phyloP scores from a whole-genome alignment of 2,329 filamentous ascomycete species.

The Magnaporthiopsis rhizophila region DNA sequence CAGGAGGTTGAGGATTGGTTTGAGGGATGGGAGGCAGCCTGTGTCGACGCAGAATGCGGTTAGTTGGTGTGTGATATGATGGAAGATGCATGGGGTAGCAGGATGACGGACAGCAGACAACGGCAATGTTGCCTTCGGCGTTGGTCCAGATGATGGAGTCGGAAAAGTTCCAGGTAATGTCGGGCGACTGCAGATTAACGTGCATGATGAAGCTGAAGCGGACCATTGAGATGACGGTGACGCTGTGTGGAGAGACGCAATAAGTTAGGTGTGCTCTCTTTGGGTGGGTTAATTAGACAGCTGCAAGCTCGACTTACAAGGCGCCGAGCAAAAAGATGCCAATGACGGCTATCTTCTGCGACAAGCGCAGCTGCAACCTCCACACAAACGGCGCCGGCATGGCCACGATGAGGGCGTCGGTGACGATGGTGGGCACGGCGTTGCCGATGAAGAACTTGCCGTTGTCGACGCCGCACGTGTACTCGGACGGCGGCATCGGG shows the following conservation, averaged over 20 bases:
- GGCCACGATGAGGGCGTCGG: background rate
- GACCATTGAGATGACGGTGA: background rate
- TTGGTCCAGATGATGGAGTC: background rate
- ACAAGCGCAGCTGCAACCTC: background rate
- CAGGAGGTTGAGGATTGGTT: background rate
- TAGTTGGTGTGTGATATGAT: too few relatives aligned
- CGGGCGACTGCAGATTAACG: background rate
- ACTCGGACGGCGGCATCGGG: background rate
- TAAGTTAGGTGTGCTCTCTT: background rate
- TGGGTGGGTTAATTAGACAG: background rate
- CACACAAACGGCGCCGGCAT: slow-evolving; percentile 1
- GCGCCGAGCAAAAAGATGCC: background rate
- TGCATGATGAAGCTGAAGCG: background rate
- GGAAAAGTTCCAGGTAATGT: background rate
- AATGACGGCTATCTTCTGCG: slow-evolving; percentile 2
- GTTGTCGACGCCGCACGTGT: background rate
- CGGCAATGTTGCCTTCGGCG: background rate
- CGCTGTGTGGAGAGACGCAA: background rate
- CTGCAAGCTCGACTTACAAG: background rate
- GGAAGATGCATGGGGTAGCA: background rate
- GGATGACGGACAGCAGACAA: background rate
- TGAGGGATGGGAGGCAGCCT: slow-evolving; percentile 4
- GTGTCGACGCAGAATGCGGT: background rate
- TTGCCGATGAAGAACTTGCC: background rate
- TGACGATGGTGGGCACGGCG: background rate